A percentile compares a stretch with the other conserved stretches of the same genome.
These are phyloP conservation scores for Mycena albidolilacea DNA, from an alignment of 768 basidiomycete genomes.

Conservation along the genomic window DNA sequence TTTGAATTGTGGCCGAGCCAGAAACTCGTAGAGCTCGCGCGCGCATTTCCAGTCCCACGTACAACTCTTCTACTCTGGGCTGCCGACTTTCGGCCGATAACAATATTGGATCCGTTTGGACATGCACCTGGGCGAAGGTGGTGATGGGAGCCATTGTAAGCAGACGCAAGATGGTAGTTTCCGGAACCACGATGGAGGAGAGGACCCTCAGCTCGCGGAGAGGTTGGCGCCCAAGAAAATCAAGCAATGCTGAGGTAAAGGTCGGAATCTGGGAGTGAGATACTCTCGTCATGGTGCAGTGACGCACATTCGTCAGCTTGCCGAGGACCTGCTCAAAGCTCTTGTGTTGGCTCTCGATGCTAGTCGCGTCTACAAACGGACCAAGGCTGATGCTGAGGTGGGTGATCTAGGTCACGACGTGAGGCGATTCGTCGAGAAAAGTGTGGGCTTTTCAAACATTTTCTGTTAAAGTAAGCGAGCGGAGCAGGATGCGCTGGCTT, in stretches of 20 bases:
- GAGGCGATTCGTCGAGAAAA: not conserved
- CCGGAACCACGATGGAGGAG: not conserved
- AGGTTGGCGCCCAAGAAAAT: constrained; percentile 6
- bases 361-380: too few species aligned
- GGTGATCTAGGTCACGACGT: not conserved
- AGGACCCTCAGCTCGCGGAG: not conserved
- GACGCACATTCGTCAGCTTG: not conserved
- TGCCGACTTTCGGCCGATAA: not conserved
- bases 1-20: not conserved
- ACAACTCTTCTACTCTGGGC: not conserved
- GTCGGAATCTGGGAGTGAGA: not conserved
- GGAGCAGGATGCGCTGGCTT: constrained; percentile 1
- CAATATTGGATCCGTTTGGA: not conserved
- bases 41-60: not conserved
- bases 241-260: not conserved
- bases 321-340: not conserved
- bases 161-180: not conserved
- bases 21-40: not conserved
- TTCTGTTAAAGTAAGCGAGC: not conserved
- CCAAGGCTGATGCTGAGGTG: not conserved
- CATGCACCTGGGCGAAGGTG: not conserved
- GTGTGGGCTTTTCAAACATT: not conserved
- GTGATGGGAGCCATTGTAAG: not conserved
- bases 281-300: not conserved
- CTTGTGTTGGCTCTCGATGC: not conserved